Evolutionary conservation across 2,329 filamentous ascomycete species (phyloP).

Genomic region (Scedosporium apiospermum): DNA sequence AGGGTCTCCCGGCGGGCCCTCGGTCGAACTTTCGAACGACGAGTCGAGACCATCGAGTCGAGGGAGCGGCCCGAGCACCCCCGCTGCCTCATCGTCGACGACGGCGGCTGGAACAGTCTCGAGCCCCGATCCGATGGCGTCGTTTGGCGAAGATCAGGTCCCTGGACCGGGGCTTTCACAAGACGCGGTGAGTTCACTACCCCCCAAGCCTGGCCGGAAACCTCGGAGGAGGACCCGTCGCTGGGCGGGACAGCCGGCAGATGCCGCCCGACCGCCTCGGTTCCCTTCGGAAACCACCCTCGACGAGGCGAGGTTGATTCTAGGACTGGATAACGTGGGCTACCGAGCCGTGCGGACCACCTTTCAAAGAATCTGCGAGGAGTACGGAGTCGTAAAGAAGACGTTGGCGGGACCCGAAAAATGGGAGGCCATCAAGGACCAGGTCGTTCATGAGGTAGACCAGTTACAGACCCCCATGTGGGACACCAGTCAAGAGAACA

Average conservation of each 20-base stretch:
- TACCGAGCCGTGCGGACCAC: slow-evolving; percentile 57
- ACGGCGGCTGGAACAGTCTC: neutral
- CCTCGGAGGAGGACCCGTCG: slow-evolving; percentile 43
- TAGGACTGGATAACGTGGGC: slow-evolving; percentile 51
- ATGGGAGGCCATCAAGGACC: slow-evolving; percentile 64
- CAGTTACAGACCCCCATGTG: slow-evolving; percentile 56
- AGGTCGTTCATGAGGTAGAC: slow-evolving; percentile 52
- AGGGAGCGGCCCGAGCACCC: neutral
- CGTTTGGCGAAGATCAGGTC: neutral
- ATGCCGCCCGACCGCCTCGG: slow-evolving; percentile 58
- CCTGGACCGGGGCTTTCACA: neutral
- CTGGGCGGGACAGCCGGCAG: slow-evolving; percentile 59
- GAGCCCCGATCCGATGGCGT: neutral
- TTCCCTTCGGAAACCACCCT: slow-evolving; percentile 79
- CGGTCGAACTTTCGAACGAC: neutral
- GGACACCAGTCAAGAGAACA: slow-evolving; percentile 38
- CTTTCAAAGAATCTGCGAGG: slow-evolving; percentile 62
- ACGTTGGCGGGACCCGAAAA: slow-evolving; percentile 61
- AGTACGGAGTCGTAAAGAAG: slow-evolving; percentile 63
- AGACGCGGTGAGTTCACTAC: neutral
- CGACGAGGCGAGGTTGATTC: slow-evolving; percentile 63
- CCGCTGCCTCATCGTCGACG: neutral
- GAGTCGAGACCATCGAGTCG: neutral
- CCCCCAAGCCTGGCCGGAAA: neutral
- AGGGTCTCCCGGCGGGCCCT: slow-evolving; percentile 10